A percentile compares a stretch with the other conserved stretches of the same genome.
Evolutionary conservation across 805 yeast species (phyloP).

Genomic region (Priceomyces carsonii): DNA sequence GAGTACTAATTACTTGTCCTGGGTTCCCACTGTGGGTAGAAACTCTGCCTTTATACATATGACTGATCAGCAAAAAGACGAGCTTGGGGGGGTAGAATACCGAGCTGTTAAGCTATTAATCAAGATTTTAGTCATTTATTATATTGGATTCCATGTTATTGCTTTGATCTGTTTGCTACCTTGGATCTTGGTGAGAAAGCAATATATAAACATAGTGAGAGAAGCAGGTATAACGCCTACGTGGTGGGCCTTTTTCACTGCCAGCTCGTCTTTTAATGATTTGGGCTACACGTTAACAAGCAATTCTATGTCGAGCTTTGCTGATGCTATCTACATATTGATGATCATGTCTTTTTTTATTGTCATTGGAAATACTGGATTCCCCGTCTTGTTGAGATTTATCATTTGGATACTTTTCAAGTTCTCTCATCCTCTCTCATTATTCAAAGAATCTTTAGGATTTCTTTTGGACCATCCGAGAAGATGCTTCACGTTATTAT

Average conservation of each 20-base stretch:
- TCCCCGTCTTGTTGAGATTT: conserved; percentile 80
- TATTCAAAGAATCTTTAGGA: conserved; percentile 72
- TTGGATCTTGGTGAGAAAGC: conserved; percentile 51
- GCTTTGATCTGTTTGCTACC: conserved; percentile 56
- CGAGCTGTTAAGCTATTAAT: conserved; percentile 80
- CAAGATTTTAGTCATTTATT: conserved; percentile 63
- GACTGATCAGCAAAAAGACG: conserved; percentile 83
- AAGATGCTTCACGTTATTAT: conserved; percentile 89
- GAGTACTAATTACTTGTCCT: conserved; percentile 74
- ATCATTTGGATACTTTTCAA: conserved; percentile 79
- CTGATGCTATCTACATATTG: conserved; percentile 62
- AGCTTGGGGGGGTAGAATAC: conserved; percentile 96
- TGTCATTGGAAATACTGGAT: conserved; percentile 92
- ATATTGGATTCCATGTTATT: conserved; percentile 71
- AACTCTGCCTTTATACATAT: conserved; percentile 88
- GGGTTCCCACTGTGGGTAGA: conserved; percentile 90
- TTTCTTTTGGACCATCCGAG: conserved; percentile 94
- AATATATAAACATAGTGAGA: conserved; percentile 47
- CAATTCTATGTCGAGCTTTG: conserved; percentile 73
- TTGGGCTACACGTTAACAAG: conserved; percentile 82
- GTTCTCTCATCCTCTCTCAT: conserved; percentile 63
- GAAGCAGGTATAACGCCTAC: conserved; percentile 66
- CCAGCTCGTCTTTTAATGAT: conserved; percentile 80
- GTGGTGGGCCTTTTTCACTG: conserved; percentile 94
- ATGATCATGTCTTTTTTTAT: conserved; percentile 68